Evolutionary conservation across 768 basidiomycete species (phyloP).

Genomic region (Termitomyces sp.): DNA sequence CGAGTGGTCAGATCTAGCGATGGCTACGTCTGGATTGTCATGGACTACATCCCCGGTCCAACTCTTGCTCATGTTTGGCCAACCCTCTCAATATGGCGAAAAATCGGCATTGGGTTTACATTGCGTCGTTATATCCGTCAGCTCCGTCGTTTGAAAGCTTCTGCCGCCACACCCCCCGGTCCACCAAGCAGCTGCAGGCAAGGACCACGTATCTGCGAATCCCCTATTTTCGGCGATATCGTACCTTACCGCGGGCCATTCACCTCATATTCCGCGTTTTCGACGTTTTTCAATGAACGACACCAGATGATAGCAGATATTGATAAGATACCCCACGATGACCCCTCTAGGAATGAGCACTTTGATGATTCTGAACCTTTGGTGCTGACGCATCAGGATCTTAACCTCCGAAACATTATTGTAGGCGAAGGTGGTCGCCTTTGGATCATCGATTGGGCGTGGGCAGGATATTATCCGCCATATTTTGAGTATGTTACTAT

Average conservation of each 20-base stretch:
- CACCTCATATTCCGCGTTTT: constrained; percentile 16
- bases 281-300: constrained; percentile 15
- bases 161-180: not conserved
- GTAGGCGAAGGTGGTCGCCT: constrained; percentile 20
- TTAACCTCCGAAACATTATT: constrained; percentile 21
- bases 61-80: constrained; percentile 19
- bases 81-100: constrained; percentile 12
- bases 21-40: constrained; percentile 8
- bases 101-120: constrained; percentile 19
- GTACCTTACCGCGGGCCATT: not conserved
- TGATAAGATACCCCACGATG: constrained; percentile 1
- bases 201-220: not conserved
- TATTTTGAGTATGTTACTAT: constrained; percentile 18
- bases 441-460: constrained; percentile 24
- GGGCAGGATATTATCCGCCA: constrained; percentile 20
- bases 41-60: constrained; percentile 20
- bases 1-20: not conserved
- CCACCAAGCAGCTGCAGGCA: not conserved
- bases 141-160: constrained; percentile 15
- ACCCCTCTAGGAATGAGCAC: constrained; percentile 6
- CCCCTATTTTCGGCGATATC: not conserved
- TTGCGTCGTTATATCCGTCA: constrained; percentile 23
- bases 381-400: constrained; percentile 23
- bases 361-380: constrained; percentile 23
- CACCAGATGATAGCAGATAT: not conserved